A percentile compares a stretch with the other conserved stretches of the same genome.
phyloP scores from a whole-genome alignment of 2,329 filamentous ascomycete species.

The Aspergillus alliaceus region DNA sequence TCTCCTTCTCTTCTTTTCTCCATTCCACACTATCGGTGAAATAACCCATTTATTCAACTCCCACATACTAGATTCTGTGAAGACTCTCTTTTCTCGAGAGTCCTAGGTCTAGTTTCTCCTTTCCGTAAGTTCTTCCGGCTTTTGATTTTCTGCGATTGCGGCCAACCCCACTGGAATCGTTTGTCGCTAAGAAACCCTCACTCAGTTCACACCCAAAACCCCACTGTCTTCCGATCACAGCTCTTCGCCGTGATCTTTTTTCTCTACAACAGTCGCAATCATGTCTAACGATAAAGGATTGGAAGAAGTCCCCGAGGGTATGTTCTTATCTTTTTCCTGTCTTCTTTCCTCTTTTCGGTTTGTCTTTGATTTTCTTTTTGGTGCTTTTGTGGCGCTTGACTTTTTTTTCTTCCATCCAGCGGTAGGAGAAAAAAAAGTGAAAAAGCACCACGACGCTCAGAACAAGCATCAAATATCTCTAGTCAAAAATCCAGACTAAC shows the following conservation, averaged over 20 bases:
- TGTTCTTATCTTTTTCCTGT: slow-evolving; percentile 52
- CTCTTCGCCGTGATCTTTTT: slow-evolving; percentile 67
- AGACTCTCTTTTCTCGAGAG: slow-evolving; percentile 37
- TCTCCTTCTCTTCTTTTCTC: slow-evolving; percentile 20
- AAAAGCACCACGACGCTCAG: slow-evolving; percentile 14
- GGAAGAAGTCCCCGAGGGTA: slow-evolving; percentile 95
- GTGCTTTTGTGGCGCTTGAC: slow-evolving; percentile 3
- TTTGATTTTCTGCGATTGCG: slow-evolving; percentile 23
- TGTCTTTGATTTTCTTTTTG: slow-evolving; percentile 3
- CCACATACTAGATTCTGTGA: slow-evolving; percentile 34
- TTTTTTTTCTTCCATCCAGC: slow-evolving; percentile 2
- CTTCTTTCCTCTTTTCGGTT: too few species aligned
- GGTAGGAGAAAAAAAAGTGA: slow-evolving; percentile 9
- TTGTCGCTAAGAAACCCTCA: slow-evolving; percentile 33
- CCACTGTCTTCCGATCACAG: slow-evolving; percentile 60
- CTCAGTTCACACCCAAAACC: slow-evolving; percentile 32
- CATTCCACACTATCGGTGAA: slow-evolving; percentile 14
- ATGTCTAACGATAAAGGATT: slow-evolving; percentile 94
- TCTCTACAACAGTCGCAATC: slow-evolving; percentile 68
- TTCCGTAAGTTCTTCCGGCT: slow-evolving; percentile 6
- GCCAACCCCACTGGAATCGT: slow-evolving; percentile 31
- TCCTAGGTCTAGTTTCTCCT: slow-evolving; percentile 34
- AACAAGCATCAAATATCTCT: not conserved
- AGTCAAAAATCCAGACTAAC: slow-evolving; percentile 8
- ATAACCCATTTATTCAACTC: slow-evolving; percentile 5